phyloP scores from a whole-genome alignment of 2,329 filamentous ascomycete species.

The Fusarium oxysporum region DNA sequence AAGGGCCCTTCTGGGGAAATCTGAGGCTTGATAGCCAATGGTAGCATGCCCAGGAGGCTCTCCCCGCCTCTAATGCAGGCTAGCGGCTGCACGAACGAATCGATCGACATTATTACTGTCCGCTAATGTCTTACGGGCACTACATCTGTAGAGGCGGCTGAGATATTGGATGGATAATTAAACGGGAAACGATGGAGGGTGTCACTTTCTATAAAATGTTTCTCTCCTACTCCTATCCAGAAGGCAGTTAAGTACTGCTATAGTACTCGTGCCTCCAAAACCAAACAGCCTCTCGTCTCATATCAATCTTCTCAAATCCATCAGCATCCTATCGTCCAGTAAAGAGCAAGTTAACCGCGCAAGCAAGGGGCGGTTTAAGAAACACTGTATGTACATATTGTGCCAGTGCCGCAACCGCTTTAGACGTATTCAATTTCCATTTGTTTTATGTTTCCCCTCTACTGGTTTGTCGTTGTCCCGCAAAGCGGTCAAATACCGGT shows the following conservation, averaged over 20 bases:
- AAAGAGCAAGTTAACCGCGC: not conserved
- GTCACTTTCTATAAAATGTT: not conserved
- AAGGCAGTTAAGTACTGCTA: not conserved
- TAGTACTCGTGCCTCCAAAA: not conserved
- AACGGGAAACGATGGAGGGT: not conserved
- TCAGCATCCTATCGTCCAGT: not conserved
- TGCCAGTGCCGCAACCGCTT: conserved; percentile 13
- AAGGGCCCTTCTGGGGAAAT: conserved; percentile 35
- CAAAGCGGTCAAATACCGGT: conserved; percentile 18
- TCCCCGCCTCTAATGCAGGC: conserved; percentile 24
- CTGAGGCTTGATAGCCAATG: conserved; percentile 23
- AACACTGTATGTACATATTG: not conserved
- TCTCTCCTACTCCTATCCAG: not conserved
- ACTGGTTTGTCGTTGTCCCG: not conserved
- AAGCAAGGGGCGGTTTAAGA: not conserved
- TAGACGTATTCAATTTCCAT: not conserved
- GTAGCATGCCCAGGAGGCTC: not conserved
- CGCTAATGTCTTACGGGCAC: conserved; percentile 25
- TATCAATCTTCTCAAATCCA: not conserved
- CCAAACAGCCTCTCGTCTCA: not conserved
- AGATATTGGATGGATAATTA: not conserved
- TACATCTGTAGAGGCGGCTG: conserved; percentile 6
- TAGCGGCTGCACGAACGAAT: conserved; percentile 42
- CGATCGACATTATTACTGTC: conserved; percentile 42
- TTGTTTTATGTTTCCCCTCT: not conserved